A percentile compares a stretch with the other conserved stretches of the same genome.
Evolutionary conservation across 345 rosid genomes (phyloP).

Genomic region (Hypericum perforatum): DNA sequence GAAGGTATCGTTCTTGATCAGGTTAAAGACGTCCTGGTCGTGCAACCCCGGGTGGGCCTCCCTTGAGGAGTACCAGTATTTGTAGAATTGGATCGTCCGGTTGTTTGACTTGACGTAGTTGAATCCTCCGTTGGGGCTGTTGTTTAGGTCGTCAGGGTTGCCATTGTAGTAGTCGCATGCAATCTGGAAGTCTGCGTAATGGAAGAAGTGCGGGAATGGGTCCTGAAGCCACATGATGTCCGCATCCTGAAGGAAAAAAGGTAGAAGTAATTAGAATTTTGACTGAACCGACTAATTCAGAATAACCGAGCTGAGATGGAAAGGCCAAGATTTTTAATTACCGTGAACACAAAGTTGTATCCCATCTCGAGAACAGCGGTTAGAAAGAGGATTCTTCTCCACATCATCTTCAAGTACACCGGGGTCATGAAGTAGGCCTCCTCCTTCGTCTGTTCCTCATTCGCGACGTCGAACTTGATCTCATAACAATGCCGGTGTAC

Average conservation of each 20-base stretch:
- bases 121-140: constrained; percentile 66
- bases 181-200: constrained; percentile 64
- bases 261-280: not conserved
- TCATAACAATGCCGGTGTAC: constrained; percentile 40
- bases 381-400: constrained; percentile 50
- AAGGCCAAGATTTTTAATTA: not conserved
- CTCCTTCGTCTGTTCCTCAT: constrained; percentile 18
- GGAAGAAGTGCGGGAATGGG: constrained; percentile 56
- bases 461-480: constrained; percentile 20
- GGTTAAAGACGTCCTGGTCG: constrained; percentile 15
- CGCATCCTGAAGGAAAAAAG: constrained; percentile 39
- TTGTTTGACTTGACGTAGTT: constrained; percentile 16
- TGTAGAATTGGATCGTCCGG: constrained; percentile 12
- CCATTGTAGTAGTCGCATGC: constrained; percentile 58
- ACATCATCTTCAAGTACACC: constrained; percentile 57
- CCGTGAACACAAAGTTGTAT: constrained; percentile 36
- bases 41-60: constrained; percentile 16
- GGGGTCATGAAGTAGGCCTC: constrained; percentile 47
- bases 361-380: constrained; percentile 41
- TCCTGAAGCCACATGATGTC: constrained; percentile 72
- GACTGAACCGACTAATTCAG: too few species aligned
- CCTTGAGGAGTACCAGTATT: constrained; percentile 12
- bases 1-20: not conserved
- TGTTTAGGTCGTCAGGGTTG: constrained; percentile 26
- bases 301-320: not conserved